Base-by-base conservation (phyloP, 2,329 filamentous ascomycete species). In the Paramyrothecium roridum region DNA sequence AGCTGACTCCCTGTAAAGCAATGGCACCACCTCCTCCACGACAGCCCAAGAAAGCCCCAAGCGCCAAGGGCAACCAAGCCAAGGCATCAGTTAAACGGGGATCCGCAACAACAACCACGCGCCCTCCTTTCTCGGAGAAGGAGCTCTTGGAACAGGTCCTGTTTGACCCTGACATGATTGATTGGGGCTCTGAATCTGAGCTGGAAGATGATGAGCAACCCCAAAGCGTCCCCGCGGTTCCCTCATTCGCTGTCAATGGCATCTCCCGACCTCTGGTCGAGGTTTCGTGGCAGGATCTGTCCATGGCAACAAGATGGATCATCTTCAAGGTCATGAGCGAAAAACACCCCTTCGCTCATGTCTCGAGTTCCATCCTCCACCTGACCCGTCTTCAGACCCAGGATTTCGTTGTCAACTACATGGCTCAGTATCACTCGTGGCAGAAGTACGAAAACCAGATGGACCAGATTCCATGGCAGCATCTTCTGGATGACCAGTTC, bases 281-380 rank as follows among this genome's bases (percentile, higher is more conserved):
- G 20, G 20, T 51, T 6, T 4, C 22, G 20, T 69, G 64, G 67
- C 60, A 66, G 3, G 58, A 59, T 48, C 57, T 69, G 16, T 52
- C 54, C 8, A 57, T 61, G 48, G 66, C 67, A 0, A 54, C 62
- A 17, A 62, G 59, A 43, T 69, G 67, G 67, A 45, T 61, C 16
- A 63, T 69, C 3, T 50, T 69, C 37, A 59, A 61, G 33, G 30
- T 65, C 3, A 53, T 69, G 6, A 54, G 54, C 37, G 50, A 57
- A 8, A 54, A 50, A 3, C 47, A 63, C 26, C 54, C 59, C 1
- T 68, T 69, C 33, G 52, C 59, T 20, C 59, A 62, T 21, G 55
- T 59, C 3, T 52, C 52, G 12, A 46, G 54, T 2, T 8, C 59
- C 3, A 51, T 64, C 16, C 52, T 69, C 4, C 60, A 52, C 3